Base-by-base conservation (phyloP, 169 alveolate species). In the Hepatocystis sp. region DNA sequence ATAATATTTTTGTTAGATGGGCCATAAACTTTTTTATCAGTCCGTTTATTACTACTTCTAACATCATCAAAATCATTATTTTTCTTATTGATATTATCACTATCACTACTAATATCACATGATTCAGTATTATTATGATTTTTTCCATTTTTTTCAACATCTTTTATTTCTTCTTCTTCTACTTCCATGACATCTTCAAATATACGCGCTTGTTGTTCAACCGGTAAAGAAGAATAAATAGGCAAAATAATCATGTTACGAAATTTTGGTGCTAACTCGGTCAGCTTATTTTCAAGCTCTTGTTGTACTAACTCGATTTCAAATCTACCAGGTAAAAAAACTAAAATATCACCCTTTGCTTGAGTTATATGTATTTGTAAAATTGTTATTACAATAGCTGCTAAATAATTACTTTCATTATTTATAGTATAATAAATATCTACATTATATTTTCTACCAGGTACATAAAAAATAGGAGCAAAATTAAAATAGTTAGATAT, bases 401-500 rank as follows among this genome's bases (percentile, higher is more conserved):
- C 99, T 40, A 98, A 89, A 94, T 97, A 99, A 93, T 99, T 99
- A n/a, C 99, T 99, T 85, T 99, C 99, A 0, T 99, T 99, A 2
- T 98, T 94, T 89, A 98, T 97, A 23, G 99, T 98, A 90, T 99
- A 98, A 86, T 96, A 98, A 55, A 98, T 98, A 89, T 97, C 99
- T 1, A 99, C 99, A 15, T 99, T 98, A 86, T 91, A 97, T 39
- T 99, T 93, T 66, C 99, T 90, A 4, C 99, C 99, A 4, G 99
- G 99, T 46, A 98, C 96, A 52, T 95, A 85, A 71, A 96, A 95
- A 36, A 97, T 93, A 1, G 99, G 99, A 8, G 99, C 98, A 81
- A 95, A 95, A 78, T 97, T 99, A 91, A 99, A 99, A 92, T 97
- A 99, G 32, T 95, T 93, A 21, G 99, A 93, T 91, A 99, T 98